Evolutionary conservation across 129 eudicot species (phyloP).

Genomic region (Smallanthus sonchifolius): DNA sequence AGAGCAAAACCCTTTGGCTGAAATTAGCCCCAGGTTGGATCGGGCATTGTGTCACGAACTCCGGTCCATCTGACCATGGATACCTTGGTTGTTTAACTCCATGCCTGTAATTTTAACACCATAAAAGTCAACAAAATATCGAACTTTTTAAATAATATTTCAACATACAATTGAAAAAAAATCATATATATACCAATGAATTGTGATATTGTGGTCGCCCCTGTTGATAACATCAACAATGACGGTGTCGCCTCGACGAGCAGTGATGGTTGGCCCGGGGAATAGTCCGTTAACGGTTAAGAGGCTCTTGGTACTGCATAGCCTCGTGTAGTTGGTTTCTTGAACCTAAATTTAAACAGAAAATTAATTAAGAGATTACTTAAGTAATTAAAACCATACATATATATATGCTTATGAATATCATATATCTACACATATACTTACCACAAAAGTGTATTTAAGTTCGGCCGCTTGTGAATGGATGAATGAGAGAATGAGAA

Average conservation of each 20-base stretch:
- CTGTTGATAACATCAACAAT: slow-evolving; percentile 39
- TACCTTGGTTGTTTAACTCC: slow-evolving; percentile 62
- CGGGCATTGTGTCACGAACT: slow-evolving; percentile 58
- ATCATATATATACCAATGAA: slow-evolving; percentile 39
- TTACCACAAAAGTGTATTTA: slow-evolving; percentile 29
- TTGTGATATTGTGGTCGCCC: slow-evolving; percentile 43
- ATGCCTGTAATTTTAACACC: slow-evolving; percentile 38
- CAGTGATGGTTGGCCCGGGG: slow-evolving; percentile 51
- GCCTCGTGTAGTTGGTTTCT: slow-evolving; percentile 41
- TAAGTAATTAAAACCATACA: neutral
- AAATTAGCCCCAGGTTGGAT: slow-evolving; percentile 54
- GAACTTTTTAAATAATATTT: neutral
- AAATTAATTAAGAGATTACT: neutral
- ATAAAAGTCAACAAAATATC: neutral
- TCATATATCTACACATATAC: neutral
- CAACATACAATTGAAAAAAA: neutral
- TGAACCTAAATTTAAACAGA: slow-evolving; percentile 30
- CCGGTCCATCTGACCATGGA: slow-evolving; percentile 79
- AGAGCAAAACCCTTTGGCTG: slow-evolving; percentile 37
- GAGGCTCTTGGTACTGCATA: slow-evolving; percentile 44
- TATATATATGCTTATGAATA: neutral
- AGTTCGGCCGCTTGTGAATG: slow-evolving; percentile 29
- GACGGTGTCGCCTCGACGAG: slow-evolving; percentile 41
- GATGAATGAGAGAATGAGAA: slow-evolving; percentile 15
- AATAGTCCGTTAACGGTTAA: slow-evolving; percentile 50